Evolutionary conservation across 768 basidiomycete species (phyloP), one percentile per base, ranked within the genome.

Genomic region (Astraeus odoratus): DNA sequence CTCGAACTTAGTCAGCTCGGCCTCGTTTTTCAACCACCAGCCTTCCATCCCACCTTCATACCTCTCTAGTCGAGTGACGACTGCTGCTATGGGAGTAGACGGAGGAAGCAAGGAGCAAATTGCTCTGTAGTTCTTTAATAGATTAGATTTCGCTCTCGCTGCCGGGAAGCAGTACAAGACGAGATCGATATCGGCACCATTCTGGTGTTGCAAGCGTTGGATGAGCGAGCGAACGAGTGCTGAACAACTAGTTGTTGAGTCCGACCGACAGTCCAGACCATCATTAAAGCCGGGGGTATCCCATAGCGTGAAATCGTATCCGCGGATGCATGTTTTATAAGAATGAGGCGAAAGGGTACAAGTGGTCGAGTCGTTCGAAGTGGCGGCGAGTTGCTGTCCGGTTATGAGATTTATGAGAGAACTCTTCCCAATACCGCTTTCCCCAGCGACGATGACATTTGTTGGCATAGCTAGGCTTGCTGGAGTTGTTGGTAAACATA

Each of bases 361-460:
- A 18, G 51, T 41, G 3, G 25, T 6, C n/a, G 59, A 37, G 34
- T 59, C 57, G 31, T 48, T 50, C 26, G 57, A 59, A 15, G 54
- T 51, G 8, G 42, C 39, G 22, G 54, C 50, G 3, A 50, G 27
- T 22, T 54, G 24, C 34, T 19, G 27, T 1, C 50, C 48, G 0
- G 51, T 12, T 30, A 57, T 49, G 8, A 59, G 34, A 34, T 61
- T 61, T 5, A 61, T 43, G 18, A 61, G 39, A 10, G 54, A 61
- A 4, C 59, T 61, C 27, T 61, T 57, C 30, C 59, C 57, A 22
- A 39, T 46, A 13, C 56, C 58, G 3, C 51, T 51, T 48, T 61
- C 58, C 10, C 59, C 59, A 39, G 24, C 47, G 26, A 61, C 25
- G 39, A 61, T 48, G 26, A 59, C 22, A 24, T 59, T 61, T 53